Evolutionary conservation across 805 yeast genomes (phyloP).

Genomic region (Yamadazyma phyllophila): DNA sequence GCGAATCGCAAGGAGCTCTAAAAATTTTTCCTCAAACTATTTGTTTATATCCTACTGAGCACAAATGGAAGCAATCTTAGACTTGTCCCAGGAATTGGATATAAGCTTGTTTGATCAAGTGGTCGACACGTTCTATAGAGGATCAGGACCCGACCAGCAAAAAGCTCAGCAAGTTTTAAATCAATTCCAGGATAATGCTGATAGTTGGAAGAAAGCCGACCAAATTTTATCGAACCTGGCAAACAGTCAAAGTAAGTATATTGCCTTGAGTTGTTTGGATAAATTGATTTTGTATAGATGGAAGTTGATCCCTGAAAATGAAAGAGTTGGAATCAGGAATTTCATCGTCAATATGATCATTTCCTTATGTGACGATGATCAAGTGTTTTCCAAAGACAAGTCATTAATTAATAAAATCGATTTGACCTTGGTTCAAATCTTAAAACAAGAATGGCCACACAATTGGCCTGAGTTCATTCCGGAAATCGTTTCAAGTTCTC

Average conservation of each 20-base stretch:
- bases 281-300: slow-evolving; percentile 87
- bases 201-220: slow-evolving; percentile 94
- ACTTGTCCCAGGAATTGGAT: slow-evolving; percentile 82
- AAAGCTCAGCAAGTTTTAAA: slow-evolving; percentile 70
- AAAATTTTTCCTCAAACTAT: slow-evolving; percentile 7
- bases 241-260: slow-evolving; percentile 86
- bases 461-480: slow-evolving; percentile 98
- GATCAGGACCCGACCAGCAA: slow-evolving; percentile 67
- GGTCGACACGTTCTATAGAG: slow-evolving; percentile 80
- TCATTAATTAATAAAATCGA: slow-evolving; percentile 91
- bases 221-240: slow-evolving; percentile 74
- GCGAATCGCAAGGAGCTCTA: slow-evolving; percentile 2
- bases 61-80: slow-evolving; percentile 81
- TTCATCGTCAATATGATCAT: slow-evolving; percentile 93
- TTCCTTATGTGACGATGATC: slow-evolving; percentile 81
- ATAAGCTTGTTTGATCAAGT: slow-evolving; percentile 75
- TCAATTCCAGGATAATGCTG: slow-evolving; percentile 89
- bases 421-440: slow-evolving; percentile 86
- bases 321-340: slow-evolving; percentile 89
- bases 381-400: slow-evolving; percentile 64
- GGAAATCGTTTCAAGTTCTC: slow-evolving; percentile 81
- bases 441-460: slow-evolving; percentile 98
- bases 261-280: slow-evolving; percentile 87
- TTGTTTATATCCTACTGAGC: slow-evolving; percentile 2
- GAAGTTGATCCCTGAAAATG: slow-evolving; percentile 88